Evolutionary conservation across 1,139 yeast genomes (phyloP), one percentile per base, ranked within the genome.

Genomic region (Geotrichum fermentans): DNA sequence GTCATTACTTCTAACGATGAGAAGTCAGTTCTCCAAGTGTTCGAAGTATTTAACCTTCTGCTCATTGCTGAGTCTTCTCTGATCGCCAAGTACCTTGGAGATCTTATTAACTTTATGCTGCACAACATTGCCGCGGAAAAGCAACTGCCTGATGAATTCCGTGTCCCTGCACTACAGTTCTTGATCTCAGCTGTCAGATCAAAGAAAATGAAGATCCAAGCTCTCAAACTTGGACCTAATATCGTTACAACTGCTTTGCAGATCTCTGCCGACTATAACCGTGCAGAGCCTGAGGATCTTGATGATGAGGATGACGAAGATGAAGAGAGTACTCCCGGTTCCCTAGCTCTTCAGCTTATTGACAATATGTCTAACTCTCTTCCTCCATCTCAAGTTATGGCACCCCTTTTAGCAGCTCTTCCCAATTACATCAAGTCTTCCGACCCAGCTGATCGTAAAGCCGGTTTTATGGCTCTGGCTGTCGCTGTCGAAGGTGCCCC

Each of bases 401-500:
- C 75, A 54, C 92, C 96, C 50, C 76, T 92, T 54, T 75, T 90
- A 56, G 87, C 82, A 56, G 77, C 78, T 56, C 70, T 88, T 58
- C 82, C 83, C 45, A 63, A 76, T 45, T 73, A 84, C 74, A 73
- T 86, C 57, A 67, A 73, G 45, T 83, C 95, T 17, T 57, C 79
- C 21, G 80, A 85, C 64, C 77, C 78, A 54, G 83, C 80, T 57
- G 89, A 85, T 70, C 82, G 95, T 73, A 83, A 96, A 70, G 96
- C 96, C 55, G 94, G 85, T 51, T 75, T 89, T 53, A 73, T 87
- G 61, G 78, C 95, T 38, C 73, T 92, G 56, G 90, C 95, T 59
- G 88, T 82, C 51, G 81, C 94, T 47, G 85, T 87, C 46, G 79
- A 85, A 56, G 98, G 98, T 64, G 92, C 97, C 40, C 97, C 97